phyloP scores from a whole-genome alignment of 2,329 filamentous ascomycete genomes.

The Fusarium lyarnte region DNA sequence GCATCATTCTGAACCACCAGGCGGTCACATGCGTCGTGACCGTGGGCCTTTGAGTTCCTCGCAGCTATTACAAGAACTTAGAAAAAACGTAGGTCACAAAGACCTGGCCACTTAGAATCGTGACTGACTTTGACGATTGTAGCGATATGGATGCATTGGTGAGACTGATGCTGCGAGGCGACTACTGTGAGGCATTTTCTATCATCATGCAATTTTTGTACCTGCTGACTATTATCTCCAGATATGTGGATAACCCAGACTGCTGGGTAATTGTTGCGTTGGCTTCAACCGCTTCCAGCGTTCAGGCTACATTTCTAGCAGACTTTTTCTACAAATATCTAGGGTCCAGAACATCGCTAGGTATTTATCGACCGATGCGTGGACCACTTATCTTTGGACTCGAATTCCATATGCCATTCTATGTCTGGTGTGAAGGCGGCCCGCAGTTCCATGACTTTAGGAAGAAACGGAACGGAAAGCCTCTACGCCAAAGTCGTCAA shows the following conservation, averaged over 20 bases:
- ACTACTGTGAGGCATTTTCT: not conserved
- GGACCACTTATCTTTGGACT: not conserved
- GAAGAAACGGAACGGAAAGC: not conserved
- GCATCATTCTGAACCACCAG: not conserved
- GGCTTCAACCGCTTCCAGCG: not conserved
- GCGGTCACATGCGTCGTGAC: not conserved
- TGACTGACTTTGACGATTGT: rapidly evolving
- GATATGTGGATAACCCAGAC: slow-evolving; percentile 2
- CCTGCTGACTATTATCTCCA: not conserved
- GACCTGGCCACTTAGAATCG: rapidly evolving
- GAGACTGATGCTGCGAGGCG: not conserved
- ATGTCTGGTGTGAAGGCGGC: not conserved
- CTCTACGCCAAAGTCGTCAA: not conserved
- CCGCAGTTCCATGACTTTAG: not conserved
- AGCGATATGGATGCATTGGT: not conserved
- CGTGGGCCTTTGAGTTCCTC: not conserved
- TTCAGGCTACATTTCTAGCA: not conserved
- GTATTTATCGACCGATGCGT: not conserved
- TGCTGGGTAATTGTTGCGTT: not conserved
- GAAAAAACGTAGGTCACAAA: not conserved
- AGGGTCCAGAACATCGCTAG: not conserved
- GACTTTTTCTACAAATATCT: slow-evolving; percentile 11
- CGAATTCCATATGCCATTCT: not conserved
- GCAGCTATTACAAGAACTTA: not conserved
- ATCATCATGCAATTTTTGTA: rapidly evolving